Base-by-base conservation (phyloP, 257 asterid species). In the Solanum tarijense region DNA sequence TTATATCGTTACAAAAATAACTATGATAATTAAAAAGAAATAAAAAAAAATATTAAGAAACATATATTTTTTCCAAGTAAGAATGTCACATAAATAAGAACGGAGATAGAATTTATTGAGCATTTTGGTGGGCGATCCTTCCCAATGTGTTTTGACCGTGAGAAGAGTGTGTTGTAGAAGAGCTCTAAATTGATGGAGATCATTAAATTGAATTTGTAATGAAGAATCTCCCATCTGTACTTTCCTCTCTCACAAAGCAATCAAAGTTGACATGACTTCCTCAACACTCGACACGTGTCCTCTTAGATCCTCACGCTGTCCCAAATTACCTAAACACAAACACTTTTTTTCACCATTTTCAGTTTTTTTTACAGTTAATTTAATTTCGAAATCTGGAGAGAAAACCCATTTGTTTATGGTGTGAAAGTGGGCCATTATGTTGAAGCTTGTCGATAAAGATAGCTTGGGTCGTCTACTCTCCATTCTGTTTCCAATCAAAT, bases 231-330 rank as follows among this genome's bases (percentile, higher is more conserved):
- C 60, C 23, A 48, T 16, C 21, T 48, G 9, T 71, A 84, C 48
- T 85, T 76, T 84, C 32, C 60, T 29, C 11, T 39, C 31, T 46
- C 76, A 46, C 62, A 25, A 9, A 46, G 60, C 52, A 74, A 87
- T 79, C 87, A 85, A 84, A 88, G 36, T 25, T 32, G 88, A 88
- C 66, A 41, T 25, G 36, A 92, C 88, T 92, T 79, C 55, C 87
- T 88, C 27, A 68, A 79, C 14, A 38, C 83, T 89, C 90, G n/a
- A 90, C 95, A 91, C 96, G 92, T 92, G 94, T 91, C 43, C 84
- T 46, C 83, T 18, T 41, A 69, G 31, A 36, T 14, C 38, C 87
- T 84, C 84, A 76, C 82, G 32, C 46, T 86, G 88, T 88, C 92
- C 87, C 68, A 9, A 79, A 41, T 87, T 85, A 72, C 69, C 86